Evolutionary conservation across 2,329 filamentous ascomycete genomes (phyloP).

Genomic region (Penicillium sp.): DNA sequence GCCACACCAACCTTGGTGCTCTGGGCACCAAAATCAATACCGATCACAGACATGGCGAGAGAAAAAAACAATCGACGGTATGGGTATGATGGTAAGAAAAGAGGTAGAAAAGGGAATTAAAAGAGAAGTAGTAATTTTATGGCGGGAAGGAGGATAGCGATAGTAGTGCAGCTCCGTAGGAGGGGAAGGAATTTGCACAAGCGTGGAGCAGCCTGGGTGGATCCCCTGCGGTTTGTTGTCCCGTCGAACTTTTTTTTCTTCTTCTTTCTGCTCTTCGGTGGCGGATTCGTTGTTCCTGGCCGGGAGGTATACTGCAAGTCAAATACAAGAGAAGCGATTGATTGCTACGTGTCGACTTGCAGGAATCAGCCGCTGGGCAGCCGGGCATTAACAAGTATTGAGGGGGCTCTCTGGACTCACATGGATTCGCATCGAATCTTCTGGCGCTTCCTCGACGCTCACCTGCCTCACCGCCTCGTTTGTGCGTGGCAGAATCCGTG

Average conservation of each 20-base stretch:
- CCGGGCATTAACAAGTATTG: background rate
- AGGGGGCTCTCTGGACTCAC: background rate
- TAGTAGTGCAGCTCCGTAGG: background rate
- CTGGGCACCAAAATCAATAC: slow-evolving; percentile 91
- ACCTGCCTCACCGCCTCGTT: slow-evolving; percentile 11
- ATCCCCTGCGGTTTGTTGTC: slow-evolving; percentile 21
- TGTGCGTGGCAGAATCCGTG: slow-evolving; percentile 9
- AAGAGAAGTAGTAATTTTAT: background rate
- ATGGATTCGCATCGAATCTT: slow-evolving; percentile 33
- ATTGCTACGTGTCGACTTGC: background rate
- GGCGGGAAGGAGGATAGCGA: background rate
- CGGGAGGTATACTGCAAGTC: background rate
- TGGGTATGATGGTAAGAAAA: slow-evolving; percentile 10
- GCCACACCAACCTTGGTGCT: slow-evolving; percentile 98
- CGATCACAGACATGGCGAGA: slow-evolving; percentile 57
- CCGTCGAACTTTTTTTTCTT: slow-evolving; percentile 5
- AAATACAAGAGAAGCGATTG: background rate
- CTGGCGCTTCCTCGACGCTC: slow-evolving; percentile 31
- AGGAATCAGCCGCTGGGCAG: background rate
- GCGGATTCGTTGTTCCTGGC: slow-evolving; percentile 7
- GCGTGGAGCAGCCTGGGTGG: slow-evolving; percentile 31
- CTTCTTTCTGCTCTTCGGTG: slow-evolving; percentile 17
- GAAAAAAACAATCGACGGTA: slow-evolving; percentile 13
- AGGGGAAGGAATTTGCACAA: slow-evolving; percentile 38
- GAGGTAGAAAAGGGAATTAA: slow-evolving; percentile 6